phyloP scores from a whole-genome alignment of 768 basidiomycete species.

The Boletellus emodensis region DNA sequence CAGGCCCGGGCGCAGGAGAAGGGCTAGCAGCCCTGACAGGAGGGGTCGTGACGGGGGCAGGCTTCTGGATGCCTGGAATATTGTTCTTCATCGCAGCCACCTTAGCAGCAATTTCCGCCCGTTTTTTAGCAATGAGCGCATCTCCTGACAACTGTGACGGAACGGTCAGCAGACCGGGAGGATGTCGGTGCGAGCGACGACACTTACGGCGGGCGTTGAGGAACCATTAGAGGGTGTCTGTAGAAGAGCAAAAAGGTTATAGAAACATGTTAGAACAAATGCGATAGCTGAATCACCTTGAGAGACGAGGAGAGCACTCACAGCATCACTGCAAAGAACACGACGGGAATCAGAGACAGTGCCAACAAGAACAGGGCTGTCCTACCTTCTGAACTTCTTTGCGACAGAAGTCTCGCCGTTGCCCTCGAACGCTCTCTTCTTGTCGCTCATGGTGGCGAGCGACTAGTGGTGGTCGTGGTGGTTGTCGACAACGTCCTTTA shows the following conservation, averaged over 20 bases:
- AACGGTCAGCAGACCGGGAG: conserved; percentile 2
- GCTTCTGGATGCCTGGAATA: conserved; percentile 30
- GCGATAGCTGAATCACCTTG: conserved; percentile 67
- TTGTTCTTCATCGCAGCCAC: conserved; percentile 67
- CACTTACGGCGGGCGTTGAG: conserved; percentile 43
- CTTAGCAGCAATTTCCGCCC: conserved; percentile 82
- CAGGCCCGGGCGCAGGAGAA: conserved; percentile 39
- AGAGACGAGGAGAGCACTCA: conserved; percentile 48
- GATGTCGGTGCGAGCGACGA: not conserved
- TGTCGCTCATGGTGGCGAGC: conserved; percentile 54
- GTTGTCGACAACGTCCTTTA: conserved; percentile 1
- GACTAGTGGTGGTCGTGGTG: conserved; percentile 3
- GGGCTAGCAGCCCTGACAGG: conserved; percentile 26
- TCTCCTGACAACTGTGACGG: conserved; percentile 43
- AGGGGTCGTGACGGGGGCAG: conserved; percentile 23
- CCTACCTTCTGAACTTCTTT: conserved; percentile 69
- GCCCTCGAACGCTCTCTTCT: conserved; percentile 58
- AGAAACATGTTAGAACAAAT: conserved; percentile 59
- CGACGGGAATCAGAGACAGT: conserved; percentile 9
- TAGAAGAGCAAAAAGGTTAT: conserved; percentile 50
- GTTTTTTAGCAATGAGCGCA: conserved; percentile 76
- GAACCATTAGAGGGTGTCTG: conserved; percentile 53
- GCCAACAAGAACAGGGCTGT: not conserved
- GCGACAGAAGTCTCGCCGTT: conserved; percentile 43
- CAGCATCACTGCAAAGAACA: conserved; percentile 50